A percentile compares a stretch with the other conserved stretches of the same genome.
These are phyloP conservation scores for Hypoxylon subgilvum DNA, from an alignment of 495 filamentous ascomycete species.

Conservation along the genomic window DNA sequence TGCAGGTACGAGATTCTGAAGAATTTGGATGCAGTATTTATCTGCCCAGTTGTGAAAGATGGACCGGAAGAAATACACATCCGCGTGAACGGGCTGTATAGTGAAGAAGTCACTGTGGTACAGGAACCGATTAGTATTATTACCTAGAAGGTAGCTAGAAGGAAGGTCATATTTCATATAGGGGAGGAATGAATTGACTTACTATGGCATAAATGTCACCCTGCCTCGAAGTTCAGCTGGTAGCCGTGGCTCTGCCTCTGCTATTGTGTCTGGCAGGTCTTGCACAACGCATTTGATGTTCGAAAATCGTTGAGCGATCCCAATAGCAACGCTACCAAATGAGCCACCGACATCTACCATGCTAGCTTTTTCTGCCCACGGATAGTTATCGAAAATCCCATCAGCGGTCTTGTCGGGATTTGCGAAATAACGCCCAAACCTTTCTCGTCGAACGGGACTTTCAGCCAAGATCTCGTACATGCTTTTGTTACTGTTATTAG, in stretches of 20 bases:
- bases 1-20: conserved; percentile 48
- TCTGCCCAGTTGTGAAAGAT: conserved; percentile 60
- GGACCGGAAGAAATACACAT: conserved; percentile 59
- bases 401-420: conserved; percentile 1
- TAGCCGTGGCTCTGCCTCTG: conserved; percentile 20
- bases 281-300: conserved; percentile 41
- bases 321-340: conserved; percentile 20
- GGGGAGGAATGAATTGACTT: conserved; percentile 1
- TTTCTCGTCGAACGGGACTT: conserved; percentile 13
- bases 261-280: conserved; percentile 36
- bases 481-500: conserved; percentile 28
- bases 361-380: conserved; percentile 13
- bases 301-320: conserved; percentile 24
- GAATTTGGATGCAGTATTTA: conserved; percentile 48
- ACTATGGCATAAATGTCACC: conserved; percentile 50
- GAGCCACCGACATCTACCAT: conserved; percentile 36
- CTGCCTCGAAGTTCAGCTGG: conserved; percentile 38
- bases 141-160: neutral
- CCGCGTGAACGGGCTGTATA: conserved; percentile 53
- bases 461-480: conserved; percentile 32
- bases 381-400: conserved; percentile 22
- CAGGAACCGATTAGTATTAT: neutral
- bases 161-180: too few relatives aligned
- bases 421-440: conserved; percentile 27
- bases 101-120: conserved; percentile 51